Evolutionary conservation across 2,329 filamentous ascomycete genomes (phyloP), one percentile per base, ranked within the genome.

Genomic region (Ascochyta fabae): DNA sequence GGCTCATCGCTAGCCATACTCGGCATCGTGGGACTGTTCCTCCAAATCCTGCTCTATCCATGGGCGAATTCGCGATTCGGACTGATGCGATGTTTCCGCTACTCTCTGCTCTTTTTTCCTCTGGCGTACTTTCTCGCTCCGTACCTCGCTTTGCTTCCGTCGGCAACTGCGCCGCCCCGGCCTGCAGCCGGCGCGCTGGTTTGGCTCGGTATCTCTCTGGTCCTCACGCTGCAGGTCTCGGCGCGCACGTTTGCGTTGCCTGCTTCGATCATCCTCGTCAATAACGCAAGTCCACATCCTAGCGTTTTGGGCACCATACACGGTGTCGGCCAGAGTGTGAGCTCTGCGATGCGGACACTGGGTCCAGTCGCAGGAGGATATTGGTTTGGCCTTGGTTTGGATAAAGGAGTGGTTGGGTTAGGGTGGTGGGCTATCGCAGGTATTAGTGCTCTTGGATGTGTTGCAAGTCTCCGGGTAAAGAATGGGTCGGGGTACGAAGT

Each of bases 1-100:
- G 91, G 91, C n/a, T 77, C 90, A 39, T 89, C 89, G 4, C 92
- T 93, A 78, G 87, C 90, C 2, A 87, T 90, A 47, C 83, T 95
- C 15, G 91, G 91, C 8, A 76, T 85, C 44, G 86, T 94, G 39
- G 91, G 91, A n/a, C 88, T 95, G 34, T 77, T 81, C 0, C 79
- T 95, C 41, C 89, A 91, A 70, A 82, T 91, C 22, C 80, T 89
- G 45, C 76, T 91, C 9, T 94, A 93, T 69, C 90, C 90, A 1
- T 76, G 77, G 27, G 77, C 92, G 16, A 90, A 90, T 42, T 78
- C 81, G 2, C 83, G 83, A 2, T 81, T 91, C 1, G 91, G 90
- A 31, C 89, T 88, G 1, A 76, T 92, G 48, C 79, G 80, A 5
- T 87, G 86, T 39, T 92, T 88, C 81, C 84, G 87, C 3, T 74